These are phyloP conservation scores for Xylaria sp. DNA, from an alignment of 2,329 filamentous ascomycete species.

Conservation along the genomic window DNA sequence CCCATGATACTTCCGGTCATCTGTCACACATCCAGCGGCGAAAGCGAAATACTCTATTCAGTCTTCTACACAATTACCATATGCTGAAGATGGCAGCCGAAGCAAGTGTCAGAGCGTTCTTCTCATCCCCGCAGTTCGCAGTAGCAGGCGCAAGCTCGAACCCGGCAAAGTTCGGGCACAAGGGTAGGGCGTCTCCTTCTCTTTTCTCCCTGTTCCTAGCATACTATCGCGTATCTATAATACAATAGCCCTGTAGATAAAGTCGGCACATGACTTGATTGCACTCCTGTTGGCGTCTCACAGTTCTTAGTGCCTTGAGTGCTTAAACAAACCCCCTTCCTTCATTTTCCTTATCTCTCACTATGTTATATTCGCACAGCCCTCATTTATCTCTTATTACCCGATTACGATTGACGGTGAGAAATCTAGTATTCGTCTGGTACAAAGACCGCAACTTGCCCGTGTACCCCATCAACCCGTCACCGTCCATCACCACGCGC, in stretches of 20 bases:
- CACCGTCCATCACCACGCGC: slow-evolving; percentile 70
- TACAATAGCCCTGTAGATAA: neutral
- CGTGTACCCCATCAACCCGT: slow-evolving; percentile 86
- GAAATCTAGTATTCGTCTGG: slow-evolving; percentile 81
- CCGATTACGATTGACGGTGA: neutral
- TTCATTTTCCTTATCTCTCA: neutral
- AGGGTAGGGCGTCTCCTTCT: slow-evolving; percentile 66
- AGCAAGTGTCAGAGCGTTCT: slow-evolving; percentile 79
- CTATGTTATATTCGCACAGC: neutral
- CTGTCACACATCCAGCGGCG: neutral
- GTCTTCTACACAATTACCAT: neutral
- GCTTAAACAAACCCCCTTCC: neutral
- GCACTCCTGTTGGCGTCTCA: neutral
- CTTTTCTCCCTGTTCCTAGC: neutral
- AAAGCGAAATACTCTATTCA: neutral
- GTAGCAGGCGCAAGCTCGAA: slow-evolving; percentile 92
- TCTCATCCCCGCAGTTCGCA: slow-evolving; percentile 81
- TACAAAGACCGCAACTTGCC: slow-evolving; percentile 81
- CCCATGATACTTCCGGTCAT: neutral
- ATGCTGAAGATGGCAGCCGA: slow-evolving; percentile 70
- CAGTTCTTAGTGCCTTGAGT: neutral
- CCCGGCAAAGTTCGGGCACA: slow-evolving; percentile 86
- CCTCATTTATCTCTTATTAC: neutral
- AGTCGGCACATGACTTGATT: neutral
- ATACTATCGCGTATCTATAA: neutral